Conservation (phyloP, 257 asterid genomes). For the Schizonepeta tenuifolia region DNA sequence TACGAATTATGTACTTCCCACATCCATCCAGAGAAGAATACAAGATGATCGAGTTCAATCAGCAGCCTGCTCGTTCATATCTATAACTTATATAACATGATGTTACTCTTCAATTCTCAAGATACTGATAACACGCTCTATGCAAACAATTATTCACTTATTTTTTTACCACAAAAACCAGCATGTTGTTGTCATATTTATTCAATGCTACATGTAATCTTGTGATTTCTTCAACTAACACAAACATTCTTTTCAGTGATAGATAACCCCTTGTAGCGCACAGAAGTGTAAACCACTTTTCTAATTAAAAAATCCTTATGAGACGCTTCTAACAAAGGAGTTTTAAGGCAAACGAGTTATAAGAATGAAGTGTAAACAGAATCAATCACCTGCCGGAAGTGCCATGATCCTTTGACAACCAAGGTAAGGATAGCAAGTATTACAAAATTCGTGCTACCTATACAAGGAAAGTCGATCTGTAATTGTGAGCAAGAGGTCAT, state of each 20-base stretch:
- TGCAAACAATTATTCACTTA: not conserved
- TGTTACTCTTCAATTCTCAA: slow-evolving; percentile 11
- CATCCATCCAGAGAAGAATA: not conserved
- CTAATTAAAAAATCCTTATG: not conserved
- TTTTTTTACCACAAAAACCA: not conserved
- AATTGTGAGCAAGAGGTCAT: not conserved
- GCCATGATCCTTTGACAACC: slow-evolving; percentile 86
- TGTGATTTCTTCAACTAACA: not conserved
- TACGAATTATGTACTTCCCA: not conserved
- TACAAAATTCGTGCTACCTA: slow-evolving; percentile 92
- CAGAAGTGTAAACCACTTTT: not conserved
- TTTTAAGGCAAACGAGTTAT: slow-evolving; percentile 1
- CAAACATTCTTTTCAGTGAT: not conserved
- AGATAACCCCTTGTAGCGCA: slow-evolving; percentile 9
- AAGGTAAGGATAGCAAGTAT: slow-evolving; percentile 81
- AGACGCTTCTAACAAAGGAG: slow-evolving; percentile 4
- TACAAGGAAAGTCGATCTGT: slow-evolving; percentile 13
- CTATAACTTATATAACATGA: not conserved
- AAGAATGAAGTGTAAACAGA: slow-evolving; percentile 25
- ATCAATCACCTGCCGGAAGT: slow-evolving; percentile 80
- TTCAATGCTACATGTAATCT: not conserved
- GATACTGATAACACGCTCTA: not conserved
- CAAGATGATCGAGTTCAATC: not conserved
- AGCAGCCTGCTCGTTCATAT: not conserved
- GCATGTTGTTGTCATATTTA: slow-evolving; percentile 13